Base-by-base conservation (phyloP, 208 protist species). In the Porcisia hertigi region DNA sequence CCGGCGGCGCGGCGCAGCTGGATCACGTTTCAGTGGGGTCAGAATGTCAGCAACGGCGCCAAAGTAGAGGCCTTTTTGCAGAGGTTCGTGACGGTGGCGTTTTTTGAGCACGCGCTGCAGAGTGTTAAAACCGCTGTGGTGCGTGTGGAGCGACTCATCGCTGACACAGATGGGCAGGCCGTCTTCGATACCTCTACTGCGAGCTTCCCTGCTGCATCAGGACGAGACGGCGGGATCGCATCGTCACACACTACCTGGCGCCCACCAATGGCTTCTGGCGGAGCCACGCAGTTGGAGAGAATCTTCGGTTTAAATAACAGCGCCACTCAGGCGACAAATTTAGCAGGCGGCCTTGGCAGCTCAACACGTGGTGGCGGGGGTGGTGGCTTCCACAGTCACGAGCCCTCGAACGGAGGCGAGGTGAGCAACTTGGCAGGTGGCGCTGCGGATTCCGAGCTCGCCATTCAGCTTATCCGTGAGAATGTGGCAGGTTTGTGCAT, bases 11-110 rank as follows among this genome's bases (percentile, higher is more conserved):
- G 52, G 53, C 54, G 59, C 16, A 70, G 71, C 59, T 81, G 75
- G 81, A 81, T 97, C 69, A 87, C 88, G 2, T 92, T 97, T 69
- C 87, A 94, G 69, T 97, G 91, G 87, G 81, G 86, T 5, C 80
- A 90, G 73, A 71, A 90, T 69, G 59, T 94, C 39, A 78, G 71
- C 41, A 80, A 93, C 58, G 87, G 83, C 39, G 67, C 69, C 30
- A 80, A 84, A 65, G 88, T 94, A 52, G 85, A 95, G 86, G 62
- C 64, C 20, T 97, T 94, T 77, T 73, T 97, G 69, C 76, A 85
- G 58, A 69, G 69, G 34, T 89, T 90, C 55, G 88, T 97, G 71
- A 91, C 77, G 47, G 83, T 83, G 25, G 54, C 75, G 4, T 92
- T 94, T 57, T 87, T 97, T 54, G 57, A 85, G 41, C 39, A 69